Evolutionary conservation across 257 asterid species (phyloP), one percentile per base, ranked within the genome.

Genomic region (Lavandula angustifolia): DNA sequence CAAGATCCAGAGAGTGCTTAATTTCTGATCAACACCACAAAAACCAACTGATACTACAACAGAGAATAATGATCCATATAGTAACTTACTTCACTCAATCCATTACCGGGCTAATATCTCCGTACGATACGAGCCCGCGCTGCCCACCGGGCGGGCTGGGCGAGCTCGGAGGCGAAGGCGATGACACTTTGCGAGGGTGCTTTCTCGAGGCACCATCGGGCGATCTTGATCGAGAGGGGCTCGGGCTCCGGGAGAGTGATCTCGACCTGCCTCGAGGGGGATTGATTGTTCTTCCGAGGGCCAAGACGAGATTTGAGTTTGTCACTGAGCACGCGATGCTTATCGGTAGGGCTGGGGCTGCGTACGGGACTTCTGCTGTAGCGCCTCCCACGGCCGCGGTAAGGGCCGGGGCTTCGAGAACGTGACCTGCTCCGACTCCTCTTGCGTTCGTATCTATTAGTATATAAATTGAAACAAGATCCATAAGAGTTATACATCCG

Each of bases 271-370:
- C 84, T 52, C 63, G 80, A 9, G 67, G 63, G 63, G 38, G 58
- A 67, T 31, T 48, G 56, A 22, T 78, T 83, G 9, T 71, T 73
- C 51, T 68, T 78, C 32, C 59, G 75, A 55, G 94, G 90, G 70
- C 99, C 95, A 48, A 94, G 89, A 40, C 98, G 96, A 66, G 95
- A 87, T 72, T 86, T 90, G 38, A 94, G 66, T 66, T 75, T 77
- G 62, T 83, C 94, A 41, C 95, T 86, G 4, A 89, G 58, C 66
- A 68, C 63, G 22, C 80, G 85, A 16, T 65, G 83, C 74, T 80
- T 78, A 17, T 82, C 82, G 33, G 58, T 57, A 1, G 95, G 95
- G 75, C 89, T 77, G 32, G 87, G 83, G 64, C 91, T 81, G 56
- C 84, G 87, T 16, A 70, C 75, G 3, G 92, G 90, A 77, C 91